Evolutionary conservation across 306 rosid genomes (phyloP), one percentile per base, ranked within the genome.

Genomic region (Bauhinia variegata): DNA sequence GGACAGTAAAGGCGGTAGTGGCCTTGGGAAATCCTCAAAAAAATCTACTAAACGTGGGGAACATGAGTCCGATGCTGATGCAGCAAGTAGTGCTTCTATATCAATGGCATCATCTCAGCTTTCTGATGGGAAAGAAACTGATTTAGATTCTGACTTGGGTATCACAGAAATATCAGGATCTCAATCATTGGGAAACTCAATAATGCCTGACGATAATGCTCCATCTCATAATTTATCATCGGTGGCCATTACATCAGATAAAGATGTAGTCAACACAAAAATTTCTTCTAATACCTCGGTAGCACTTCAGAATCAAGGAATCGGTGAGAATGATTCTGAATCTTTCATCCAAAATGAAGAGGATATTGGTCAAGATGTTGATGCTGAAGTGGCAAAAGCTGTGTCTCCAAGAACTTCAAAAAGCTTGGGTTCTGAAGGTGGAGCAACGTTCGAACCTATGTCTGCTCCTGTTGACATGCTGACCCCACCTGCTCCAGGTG

Each of bases 1-100:
- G 28, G 28, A 89, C 39, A 48, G 14, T 53, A 84, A 86, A 75
- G 86, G 99, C 73, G 81, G 91, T 81, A 83, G 88, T 61, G 86
- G 83, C 75, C 92, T 71, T 3, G 95, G 88, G 68, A 90, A 82
- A 72, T 81, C 96, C 30, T 78, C 87, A 13, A 88, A 90, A 74
- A 82, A 67, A 55, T 71, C 85, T 47, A 69, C 73, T 51, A 83
- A 75, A 76, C 58, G 74, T 19, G 84, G 84, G 77, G 75, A 83
- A 74, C 75, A 42, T 9, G 96, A 83, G 49, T 62, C 74, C 49
- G 98, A 80, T 75, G 76, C 77, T 11, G 80, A 87, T 70, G 79
- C 81, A 39, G 76, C 54, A 47, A 72, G 82, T 18, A 66, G 44
- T 70, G 33, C 61, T 8, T 63, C 76, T 16, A 39, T 60, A 67